These are phyloP conservation scores for Wickerhamiella dianesei DNA, from an alignment of 805 yeast genomes.

Conservation along the genomic window DNA sequence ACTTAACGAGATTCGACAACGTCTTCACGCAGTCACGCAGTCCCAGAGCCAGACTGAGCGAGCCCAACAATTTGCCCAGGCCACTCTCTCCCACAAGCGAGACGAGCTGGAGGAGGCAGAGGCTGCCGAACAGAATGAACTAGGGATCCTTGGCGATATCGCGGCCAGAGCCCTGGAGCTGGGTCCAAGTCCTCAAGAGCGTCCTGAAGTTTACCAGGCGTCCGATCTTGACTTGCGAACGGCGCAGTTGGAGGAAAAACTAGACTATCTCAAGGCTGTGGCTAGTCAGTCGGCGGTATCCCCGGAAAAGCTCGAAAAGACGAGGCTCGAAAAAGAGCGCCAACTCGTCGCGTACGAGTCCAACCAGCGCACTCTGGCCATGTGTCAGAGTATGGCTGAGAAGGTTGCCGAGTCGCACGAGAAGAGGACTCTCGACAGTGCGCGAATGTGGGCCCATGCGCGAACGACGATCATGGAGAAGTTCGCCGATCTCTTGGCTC, in stretches of 20 bases:
- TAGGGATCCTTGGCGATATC: not conserved
- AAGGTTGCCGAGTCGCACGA: not conserved
- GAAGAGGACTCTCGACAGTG: slow-evolving; percentile 5
- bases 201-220: not conserved
- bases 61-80: no score
- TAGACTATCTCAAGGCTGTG: not conserved
- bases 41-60: no score
- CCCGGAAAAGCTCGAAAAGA: not conserved
- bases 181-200: not conserved
- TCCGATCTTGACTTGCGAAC: not conserved
- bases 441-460: slow-evolving; percentile 7
- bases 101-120: not conserved
- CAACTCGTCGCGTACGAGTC: not conserved
- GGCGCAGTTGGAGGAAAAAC: not conserved
- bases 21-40: no score
- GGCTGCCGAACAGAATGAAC: not conserved
- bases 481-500: slow-evolving; percentile 21
- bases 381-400: not conserved
- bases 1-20: no score
- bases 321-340: not conserved
- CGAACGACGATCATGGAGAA: slow-evolving; percentile 4
- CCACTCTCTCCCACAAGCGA: no score
- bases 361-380: slow-evolving; percentile 1
- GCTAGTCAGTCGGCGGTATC: not conserved
- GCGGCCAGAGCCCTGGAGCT: not conserved